Evolutionary conservation across 2,329 filamentous ascomycete species (phyloP).

Genomic region (Venturia pyrina): DNA sequence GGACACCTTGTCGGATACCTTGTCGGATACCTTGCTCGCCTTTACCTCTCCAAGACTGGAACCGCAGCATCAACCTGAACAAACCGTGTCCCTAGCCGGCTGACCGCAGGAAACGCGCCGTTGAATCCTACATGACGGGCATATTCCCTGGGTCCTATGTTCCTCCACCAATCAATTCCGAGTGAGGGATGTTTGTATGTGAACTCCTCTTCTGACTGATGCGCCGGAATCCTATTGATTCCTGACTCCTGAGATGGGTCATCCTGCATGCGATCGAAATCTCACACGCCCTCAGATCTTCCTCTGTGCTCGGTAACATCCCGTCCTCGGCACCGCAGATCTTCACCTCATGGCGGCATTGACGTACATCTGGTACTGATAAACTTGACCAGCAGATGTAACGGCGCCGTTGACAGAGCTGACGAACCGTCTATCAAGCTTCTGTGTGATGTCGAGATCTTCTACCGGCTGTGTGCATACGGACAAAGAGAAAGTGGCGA

Average conservation of each 20-base stretch:
- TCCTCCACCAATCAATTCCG: not conserved
- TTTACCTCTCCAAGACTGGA: not conserved
- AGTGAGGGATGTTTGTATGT: not conserved
- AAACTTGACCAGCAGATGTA: not conserved
- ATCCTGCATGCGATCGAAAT: constrained; percentile 1
- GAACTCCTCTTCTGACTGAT: not conserved
- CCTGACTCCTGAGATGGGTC: not conserved
- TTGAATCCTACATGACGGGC: not conserved
- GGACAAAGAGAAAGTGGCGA: not conserved
- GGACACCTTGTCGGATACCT: too few species aligned
- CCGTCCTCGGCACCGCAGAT: not conserved
- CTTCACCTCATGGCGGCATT: not conserved
- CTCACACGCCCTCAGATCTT: not conserved
- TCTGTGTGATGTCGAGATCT: not conserved
- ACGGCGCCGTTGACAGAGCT: not conserved
- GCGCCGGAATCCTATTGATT: too few species aligned
- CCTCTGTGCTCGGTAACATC: not conserved
- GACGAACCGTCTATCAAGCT: not conserved
- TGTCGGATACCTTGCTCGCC: not conserved
- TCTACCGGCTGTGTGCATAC: not conserved
- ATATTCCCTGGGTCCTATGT: not conserved
- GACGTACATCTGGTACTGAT: not conserved
- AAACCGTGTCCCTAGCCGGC: not conserved
- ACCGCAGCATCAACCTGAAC: not conserved
- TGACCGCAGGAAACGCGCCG: not conserved